These are phyloP conservation scores for Ramalina peruviana DNA, from an alignment of 495 filamentous ascomycete species.

Conservation along the genomic window DNA sequence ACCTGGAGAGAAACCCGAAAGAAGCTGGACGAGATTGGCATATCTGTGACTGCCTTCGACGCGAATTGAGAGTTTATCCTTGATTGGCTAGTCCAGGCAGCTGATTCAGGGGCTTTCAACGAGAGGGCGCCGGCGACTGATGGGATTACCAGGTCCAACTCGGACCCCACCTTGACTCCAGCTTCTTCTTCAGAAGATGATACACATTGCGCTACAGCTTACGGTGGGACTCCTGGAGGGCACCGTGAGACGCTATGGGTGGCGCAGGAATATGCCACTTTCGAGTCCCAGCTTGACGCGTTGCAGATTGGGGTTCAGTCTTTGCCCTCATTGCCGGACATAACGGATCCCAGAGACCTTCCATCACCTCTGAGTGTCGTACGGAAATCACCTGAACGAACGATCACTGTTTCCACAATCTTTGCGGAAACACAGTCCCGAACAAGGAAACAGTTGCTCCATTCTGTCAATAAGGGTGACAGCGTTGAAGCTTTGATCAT, in stretches of 20 bases:
- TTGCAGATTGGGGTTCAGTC: too few species aligned
- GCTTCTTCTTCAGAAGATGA: background rate
- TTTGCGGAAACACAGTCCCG: too few species aligned
- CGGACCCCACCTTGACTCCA: background rate
- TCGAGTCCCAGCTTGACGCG: background rate
- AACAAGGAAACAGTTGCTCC: too few species aligned
- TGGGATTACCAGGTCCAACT: background rate
- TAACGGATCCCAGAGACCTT: background rate
- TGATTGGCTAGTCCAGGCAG: conserved; percentile 15
- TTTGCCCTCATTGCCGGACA: background rate
- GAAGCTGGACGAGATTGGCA: conserved; percentile 25
- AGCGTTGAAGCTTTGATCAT: too few species aligned
- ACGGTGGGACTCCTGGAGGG: background rate
- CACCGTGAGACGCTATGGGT: background rate
- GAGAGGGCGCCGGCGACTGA: background rate
- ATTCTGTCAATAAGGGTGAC: too few species aligned
- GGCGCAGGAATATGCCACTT: background rate
- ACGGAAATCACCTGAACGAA: too few species aligned
- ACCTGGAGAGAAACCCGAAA: conserved; percentile 23
- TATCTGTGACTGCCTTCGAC: conserved; percentile 19
- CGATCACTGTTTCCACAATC: too few species aligned
- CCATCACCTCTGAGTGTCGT: too few species aligned
- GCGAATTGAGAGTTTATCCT: conserved; percentile 22
- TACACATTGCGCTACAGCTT: background rate
- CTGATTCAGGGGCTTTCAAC: conserved; percentile 14